Evolutionary conservation across 768 basidiomycete species (phyloP).

Genomic region (Russula abietina): DNA sequence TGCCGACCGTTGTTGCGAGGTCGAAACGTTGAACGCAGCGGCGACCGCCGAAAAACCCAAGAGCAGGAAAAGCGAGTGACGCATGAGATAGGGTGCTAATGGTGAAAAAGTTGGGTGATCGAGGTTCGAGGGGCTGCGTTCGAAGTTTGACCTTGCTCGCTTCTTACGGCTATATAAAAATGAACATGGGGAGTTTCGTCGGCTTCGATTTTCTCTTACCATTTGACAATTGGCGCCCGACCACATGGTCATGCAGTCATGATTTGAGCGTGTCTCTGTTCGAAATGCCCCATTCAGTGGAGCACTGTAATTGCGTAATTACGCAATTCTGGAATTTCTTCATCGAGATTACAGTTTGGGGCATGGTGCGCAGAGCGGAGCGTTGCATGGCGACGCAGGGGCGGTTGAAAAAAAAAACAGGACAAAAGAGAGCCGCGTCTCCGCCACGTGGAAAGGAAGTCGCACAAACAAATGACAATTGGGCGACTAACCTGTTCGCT

Average conservation of each 20-base stretch:
- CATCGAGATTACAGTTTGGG: not conserved
- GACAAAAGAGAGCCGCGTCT: not conserved
- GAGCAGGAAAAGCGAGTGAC: not conserved
- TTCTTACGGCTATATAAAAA: conserved; percentile 9
- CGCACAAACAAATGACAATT: conserved; percentile 12
- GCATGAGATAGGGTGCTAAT: not conserved
- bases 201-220: too few species aligned
- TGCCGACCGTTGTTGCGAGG: not conserved
- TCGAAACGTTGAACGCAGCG: not conserved
- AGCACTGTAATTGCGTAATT: too few species aligned
- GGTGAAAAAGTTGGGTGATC: not conserved
- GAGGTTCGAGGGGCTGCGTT: too few species aligned
- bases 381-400: conserved; percentile 11
- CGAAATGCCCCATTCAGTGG: not conserved
- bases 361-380: not conserved
- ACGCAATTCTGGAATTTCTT: not conserved
- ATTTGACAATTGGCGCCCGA: not conserved
- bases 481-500: not conserved
- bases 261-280: not conserved
- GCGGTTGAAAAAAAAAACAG: not conserved
- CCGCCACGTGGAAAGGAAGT: too few species aligned
- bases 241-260: too few species aligned
- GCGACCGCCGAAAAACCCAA: not conserved
- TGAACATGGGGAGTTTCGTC: not conserved
- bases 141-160: not conserved